Base-by-base conservation (phyloP, 2,329 filamentous ascomycete genomes). In the Exophiala viscosa region DNA sequence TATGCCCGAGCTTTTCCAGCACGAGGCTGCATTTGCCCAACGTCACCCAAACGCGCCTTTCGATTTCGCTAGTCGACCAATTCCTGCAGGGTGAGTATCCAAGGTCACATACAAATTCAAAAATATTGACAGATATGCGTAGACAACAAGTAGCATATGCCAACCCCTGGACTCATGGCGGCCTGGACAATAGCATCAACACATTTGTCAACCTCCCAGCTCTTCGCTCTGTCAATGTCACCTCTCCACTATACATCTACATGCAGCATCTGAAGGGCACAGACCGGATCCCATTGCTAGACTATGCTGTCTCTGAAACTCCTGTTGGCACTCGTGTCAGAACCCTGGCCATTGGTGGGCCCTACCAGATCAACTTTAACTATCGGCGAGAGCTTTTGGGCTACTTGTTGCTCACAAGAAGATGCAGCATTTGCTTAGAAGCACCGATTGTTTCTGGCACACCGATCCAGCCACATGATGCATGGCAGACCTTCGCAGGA, bases 391-490 rank as follows among this genome's bases (percentile, higher is more conserved):
- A 48, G 18, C 13, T 48, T 5, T 18, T 39, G 13, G 45, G 45
- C 9, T n/a, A 48, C 31, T 10, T 48, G 9, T 32, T 17, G 10
- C 14, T 18, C 10, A 38, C 14, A 10, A 11, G n/a, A 17, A 23
- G 45, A 18, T 48, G 45, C 45, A 14, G 8, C 13, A 15, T 39
- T 32, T 48, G 45, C 18, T 31, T 48, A 7, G 45, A 48, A 10
- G 11, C 14, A 36, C 34, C 34, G 11, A 13, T 36, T 5, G 34
- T 15, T 10, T 13, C 34, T 5, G 34, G 34, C 34, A 36, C 34
- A 36, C 34, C 11, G 5, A 15, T 36, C 10, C 11, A 15, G 14
- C 34, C 14, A 39, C 10, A 18, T 10, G 32, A n/a, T 8, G 45
- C 14, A 5, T 36, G 34, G 34, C 34, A 36, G 5, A 15, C 11